Evolutionary conservation across 2,329 filamentous ascomycete species (phyloP).

Genomic region (Ambrosiella beaveri): DNA sequence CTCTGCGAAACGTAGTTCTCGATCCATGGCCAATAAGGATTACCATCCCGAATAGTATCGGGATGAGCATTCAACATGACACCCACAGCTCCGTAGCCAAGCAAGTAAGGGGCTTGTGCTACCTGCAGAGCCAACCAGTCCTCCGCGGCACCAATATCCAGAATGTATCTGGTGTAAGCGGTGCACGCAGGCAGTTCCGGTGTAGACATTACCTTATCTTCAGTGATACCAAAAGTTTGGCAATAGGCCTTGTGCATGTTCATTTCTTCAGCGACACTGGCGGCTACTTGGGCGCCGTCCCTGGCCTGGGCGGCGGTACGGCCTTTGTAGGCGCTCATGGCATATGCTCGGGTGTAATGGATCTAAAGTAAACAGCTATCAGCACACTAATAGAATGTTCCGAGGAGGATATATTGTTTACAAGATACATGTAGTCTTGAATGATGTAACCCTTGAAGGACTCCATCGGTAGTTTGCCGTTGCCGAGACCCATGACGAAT

Average conservation of each 20-base stretch:
- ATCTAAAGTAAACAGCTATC: conserved; percentile 28
- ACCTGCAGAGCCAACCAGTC: conserved; percentile 80
- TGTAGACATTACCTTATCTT: conserved; percentile 51
- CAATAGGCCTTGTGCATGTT: conserved; percentile 71
- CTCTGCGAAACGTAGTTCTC: conserved; percentile 72
- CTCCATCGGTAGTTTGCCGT: conserved; percentile 54
- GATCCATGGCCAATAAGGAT: conserved; percentile 81
- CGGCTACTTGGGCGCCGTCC: conserved; percentile 38
- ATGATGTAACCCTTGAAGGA: conserved; percentile 79
- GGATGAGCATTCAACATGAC: conserved; percentile 47
- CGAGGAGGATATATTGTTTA: conserved; percentile 22
- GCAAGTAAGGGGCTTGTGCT: conserved; percentile 66
- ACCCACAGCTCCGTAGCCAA: conserved; percentile 77
- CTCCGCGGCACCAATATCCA: conserved; percentile 74
- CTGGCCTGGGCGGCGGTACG: conserved; percentile 56
- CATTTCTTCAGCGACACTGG: conserved; percentile 65
- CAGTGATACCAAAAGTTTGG: conserved; percentile 57
- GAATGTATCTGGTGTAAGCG: conserved; percentile 64
- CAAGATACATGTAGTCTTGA: conserved; percentile 83
- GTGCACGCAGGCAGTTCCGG: conserved; percentile 48
- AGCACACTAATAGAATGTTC: neutral
- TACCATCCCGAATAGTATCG: conserved; percentile 43
- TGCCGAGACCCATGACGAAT: conserved; percentile 62
- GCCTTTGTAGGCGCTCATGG: conserved; percentile 71
- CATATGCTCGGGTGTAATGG: conserved; percentile 76